phyloP scores from a whole-genome alignment of 805 yeast species.

The Yamadazyma akitaensis region DNA sequence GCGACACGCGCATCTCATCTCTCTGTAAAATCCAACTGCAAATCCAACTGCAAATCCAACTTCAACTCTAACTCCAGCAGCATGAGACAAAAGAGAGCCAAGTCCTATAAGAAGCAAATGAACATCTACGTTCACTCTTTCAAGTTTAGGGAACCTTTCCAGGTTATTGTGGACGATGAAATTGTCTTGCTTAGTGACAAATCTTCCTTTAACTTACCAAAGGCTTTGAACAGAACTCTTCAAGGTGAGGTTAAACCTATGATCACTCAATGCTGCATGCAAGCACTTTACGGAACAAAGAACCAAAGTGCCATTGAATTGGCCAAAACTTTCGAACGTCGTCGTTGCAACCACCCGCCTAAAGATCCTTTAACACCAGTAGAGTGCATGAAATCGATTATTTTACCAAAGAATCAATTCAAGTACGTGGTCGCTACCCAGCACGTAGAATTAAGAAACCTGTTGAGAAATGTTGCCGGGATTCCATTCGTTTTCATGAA shows the following conservation, averaged over 20 bases:
- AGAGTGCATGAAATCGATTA: slow-evolving; percentile 75
- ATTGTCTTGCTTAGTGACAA: slow-evolving; percentile 62
- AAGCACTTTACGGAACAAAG: slow-evolving; percentile 68
- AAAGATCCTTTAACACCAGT: slow-evolving; percentile 58
- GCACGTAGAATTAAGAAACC: slow-evolving; percentile 62
- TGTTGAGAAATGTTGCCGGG: slow-evolving; percentile 77
- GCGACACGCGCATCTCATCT: not conserved
- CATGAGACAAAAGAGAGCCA: slow-evolving; percentile 97
- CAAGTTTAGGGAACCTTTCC: slow-evolving; percentile 92
- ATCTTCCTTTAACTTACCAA: slow-evolving; percentile 73
- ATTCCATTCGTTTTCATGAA: slow-evolving; percentile 85
- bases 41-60: no score
- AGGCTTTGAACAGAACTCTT: slow-evolving; percentile 74
- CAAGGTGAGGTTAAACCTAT: slow-evolving; percentile 84
- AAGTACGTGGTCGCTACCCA: slow-evolving; percentile 89
- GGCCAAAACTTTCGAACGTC: slow-evolving; percentile 83
- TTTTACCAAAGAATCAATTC: slow-evolving; percentile 77
- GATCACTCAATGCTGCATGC: slow-evolving; percentile 96
- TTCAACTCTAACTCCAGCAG: slow-evolving; percentile 20
- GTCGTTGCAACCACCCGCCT: slow-evolving; percentile 85
- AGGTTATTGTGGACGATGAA: slow-evolving; percentile 81
- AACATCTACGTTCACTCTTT: slow-evolving; percentile 78
- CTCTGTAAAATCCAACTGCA: not conserved
- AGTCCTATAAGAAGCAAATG: slow-evolving; percentile 90
- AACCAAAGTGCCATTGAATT: slow-evolving; percentile 74